Base-by-base conservation (phyloP, 495 filamentous ascomycete genomes). In the Ramalina peruviana region DNA sequence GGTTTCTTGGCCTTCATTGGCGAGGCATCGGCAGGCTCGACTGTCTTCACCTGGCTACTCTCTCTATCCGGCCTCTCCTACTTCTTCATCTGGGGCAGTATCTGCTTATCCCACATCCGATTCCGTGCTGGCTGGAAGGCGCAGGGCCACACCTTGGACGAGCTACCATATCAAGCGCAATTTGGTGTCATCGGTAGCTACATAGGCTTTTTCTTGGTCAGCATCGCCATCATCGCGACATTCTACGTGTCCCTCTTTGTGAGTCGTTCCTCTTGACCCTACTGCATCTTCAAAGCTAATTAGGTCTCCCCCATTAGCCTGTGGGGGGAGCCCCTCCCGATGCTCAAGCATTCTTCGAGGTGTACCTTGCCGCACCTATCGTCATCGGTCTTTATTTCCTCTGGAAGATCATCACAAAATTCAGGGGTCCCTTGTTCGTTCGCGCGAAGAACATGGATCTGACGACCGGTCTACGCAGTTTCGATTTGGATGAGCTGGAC, bases 21-120 rank as follows among this genome's bases (percentile, higher is more conserved):
- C 50, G 68, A 73, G 50, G 70, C 72, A 6, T 41, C 56, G 0
- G 37, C 52, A 13, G 72, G 71, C 37, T 41, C 52, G 10, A 48
- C 54, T 1, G 65, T 72, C 42, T 76, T 79, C 47, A 57, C 57
- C 53, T 88, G 84, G 83, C 74, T 88, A 19, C 73, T 85, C 20
- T 70, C 81, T 9, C 64, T 88, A 16, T 81, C 79, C 4, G 83
- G 78, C 52, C 69, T 86, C 17, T 70, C 73, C 25, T 68, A 73
- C 61, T 74, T 87, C 60, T 85, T 87, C 66, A 72, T 77, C 48
- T 88, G 80, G 79, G 80, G 76, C 15, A 79, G 77, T 43, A 81
- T 86, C 62, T 82, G 76, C 63, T 58, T 84, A 13, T 73, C 82
- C 3, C 84, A 88, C 57, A 85, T 89, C 59, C 77, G 83, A 23